Evolutionary conservation across 2,329 filamentous ascomycete species (phyloP), one percentile per base, ranked within the genome.

Genomic region (Phaeophleospora eucalypticola): DNA sequence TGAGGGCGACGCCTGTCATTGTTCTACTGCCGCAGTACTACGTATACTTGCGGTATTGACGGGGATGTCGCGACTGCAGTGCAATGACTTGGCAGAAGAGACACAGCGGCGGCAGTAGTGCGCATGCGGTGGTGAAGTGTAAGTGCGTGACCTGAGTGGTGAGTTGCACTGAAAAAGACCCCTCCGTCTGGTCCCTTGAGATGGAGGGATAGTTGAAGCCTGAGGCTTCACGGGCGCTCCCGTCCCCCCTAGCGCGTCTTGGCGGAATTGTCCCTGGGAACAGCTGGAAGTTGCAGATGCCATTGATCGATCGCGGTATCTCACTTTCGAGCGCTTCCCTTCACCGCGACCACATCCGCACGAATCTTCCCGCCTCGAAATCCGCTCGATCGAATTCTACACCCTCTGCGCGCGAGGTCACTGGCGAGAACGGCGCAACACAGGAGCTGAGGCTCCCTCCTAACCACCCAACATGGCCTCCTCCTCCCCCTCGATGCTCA

Each of bases 401-500:
- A 29, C 24, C 24, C 24, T 29, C 7, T 29, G 24, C 12, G 24
- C 24, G 24, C 24, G 6, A 29, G 12, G 12, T 29, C 32, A 38
- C 35, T 43, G 45, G 48, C 32, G 43, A 20, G 16, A 15, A 40
- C 40, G 42, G 41, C 54, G 50, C 38, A 49, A 57, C 53, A 45
- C 49, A 47, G 59, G 59, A 58, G 59, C 60, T 53, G 48, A 57
- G 58, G 60, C 60, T 59, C 57, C 54, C 49, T 48, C 38, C 45
- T 43, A 46, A 45, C 35, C 51, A 46, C 62, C 67, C 65, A 68
- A 61, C 63, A 75, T 74, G 70, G 56, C 57, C 46, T 59, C 63
- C 47, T 66, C 68, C 45, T 69, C 71, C 58, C 71, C 72, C 53
- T 71, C 67, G 56, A 77, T 77, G 73, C 71, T 77, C 66, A 77